Evolutionary conservation across 306 rosid species (phyloP).

Genomic region (Echinosophora koreensis): DNA sequence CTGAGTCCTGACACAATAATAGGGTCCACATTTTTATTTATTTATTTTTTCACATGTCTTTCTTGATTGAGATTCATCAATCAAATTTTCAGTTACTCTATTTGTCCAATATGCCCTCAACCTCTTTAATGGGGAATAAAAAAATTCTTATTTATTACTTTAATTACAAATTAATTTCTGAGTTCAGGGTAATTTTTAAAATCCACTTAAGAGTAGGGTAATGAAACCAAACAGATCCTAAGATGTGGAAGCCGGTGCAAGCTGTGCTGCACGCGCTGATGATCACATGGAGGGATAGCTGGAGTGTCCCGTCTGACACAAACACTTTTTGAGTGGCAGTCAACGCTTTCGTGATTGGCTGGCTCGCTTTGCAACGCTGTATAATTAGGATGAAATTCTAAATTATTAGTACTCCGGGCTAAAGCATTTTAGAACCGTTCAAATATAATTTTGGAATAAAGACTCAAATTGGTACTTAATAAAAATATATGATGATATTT

Average conservation of each 20-base stretch:
- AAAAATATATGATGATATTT: no score
- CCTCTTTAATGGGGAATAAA: not conserved
- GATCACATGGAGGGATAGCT: slow-evolving; percentile 31
- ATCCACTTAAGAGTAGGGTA: not conserved
- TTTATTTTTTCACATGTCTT: not conserved
- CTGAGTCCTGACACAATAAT: slow-evolving; percentile 41
- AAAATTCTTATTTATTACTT: not conserved
- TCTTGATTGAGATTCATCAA: not conserved
- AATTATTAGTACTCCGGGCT: no score
- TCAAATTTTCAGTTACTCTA: not conserved
- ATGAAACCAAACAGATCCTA: slow-evolving; percentile 25
- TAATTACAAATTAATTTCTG: not conserved
- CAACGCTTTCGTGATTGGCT: slow-evolving; percentile 60
- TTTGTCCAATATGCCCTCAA: slow-evolving; percentile 37
- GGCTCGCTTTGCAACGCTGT: slow-evolving; percentile 7
- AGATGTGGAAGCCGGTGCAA: not conserved
- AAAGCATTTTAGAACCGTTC: no score
- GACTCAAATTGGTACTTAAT: no score
- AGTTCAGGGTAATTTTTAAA: not conserved
- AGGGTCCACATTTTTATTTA: slow-evolving; percentile 34
- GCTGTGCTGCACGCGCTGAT: slow-evolving; percentile 31
- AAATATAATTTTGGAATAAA: no score
- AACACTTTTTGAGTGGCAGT: slow-evolving; percentile 26
- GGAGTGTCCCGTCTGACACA: slow-evolving; percentile 43
- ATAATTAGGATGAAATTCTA: not conserved